Percentiles rank a stretch among this genome's conserved stretches.
Evolutionary conservation across 345 rosid genomes (phyloP).

Genomic region (Populus nigra): DNA sequence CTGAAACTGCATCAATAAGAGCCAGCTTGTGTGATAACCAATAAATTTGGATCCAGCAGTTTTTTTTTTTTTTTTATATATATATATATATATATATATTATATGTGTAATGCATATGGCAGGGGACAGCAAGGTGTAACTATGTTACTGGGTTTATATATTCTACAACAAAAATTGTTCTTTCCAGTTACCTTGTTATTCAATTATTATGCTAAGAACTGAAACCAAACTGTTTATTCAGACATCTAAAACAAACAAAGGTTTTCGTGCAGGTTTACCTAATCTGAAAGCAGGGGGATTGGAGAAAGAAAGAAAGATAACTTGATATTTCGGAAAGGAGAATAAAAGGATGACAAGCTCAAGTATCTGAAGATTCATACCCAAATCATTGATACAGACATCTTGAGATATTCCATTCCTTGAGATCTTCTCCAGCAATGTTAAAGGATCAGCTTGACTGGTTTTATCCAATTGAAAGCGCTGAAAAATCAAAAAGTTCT

Average conservation of each 20-base stretch:
- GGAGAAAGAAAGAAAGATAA: not conserved
- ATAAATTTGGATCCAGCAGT: not conserved
- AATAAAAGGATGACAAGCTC: not conserved
- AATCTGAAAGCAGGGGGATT: not conserved
- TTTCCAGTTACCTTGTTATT: not conserved
- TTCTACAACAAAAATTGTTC: not conserved
- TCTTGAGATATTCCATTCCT: slow-evolving; percentile 74
- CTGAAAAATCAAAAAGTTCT: slow-evolving; percentile 41
- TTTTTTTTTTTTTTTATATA: too few relatives aligned
- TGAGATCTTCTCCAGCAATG: slow-evolving; percentile 69
- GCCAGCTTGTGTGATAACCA: not conserved
- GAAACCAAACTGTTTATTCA: not conserved
- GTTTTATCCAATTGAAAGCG: slow-evolving; percentile 61
- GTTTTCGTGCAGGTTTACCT: not conserved
- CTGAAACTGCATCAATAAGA: not conserved
- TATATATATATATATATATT: not conserved
- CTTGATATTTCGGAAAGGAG: not conserved
- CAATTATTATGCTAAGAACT: too few relatives aligned
- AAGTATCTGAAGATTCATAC: slow-evolving; percentile 39
- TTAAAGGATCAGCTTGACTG: slow-evolving; percentile 66
- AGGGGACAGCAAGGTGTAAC: not conserved
- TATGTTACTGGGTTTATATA: too few relatives aligned
- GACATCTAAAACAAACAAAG: slow-evolving; percentile 1
- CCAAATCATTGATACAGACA: slow-evolving; percentile 87
- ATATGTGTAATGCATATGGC: not conserved